phyloP scores from a whole-genome alignment of 108 stramenopile species.

The Cyclotella kingstonii region DNA sequence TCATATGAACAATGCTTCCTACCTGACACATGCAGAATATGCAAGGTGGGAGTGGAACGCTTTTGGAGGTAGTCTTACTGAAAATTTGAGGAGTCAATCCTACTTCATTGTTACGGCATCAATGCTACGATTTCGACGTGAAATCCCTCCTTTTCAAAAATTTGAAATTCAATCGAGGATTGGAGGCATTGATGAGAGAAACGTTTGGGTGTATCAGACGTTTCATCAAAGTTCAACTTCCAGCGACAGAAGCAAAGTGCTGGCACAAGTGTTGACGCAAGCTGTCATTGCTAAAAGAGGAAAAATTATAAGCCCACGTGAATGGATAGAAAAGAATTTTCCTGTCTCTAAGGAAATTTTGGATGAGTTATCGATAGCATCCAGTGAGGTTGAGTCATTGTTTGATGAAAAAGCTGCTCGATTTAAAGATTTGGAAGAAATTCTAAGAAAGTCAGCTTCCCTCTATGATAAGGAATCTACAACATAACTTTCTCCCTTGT shows the following conservation, averaged over 20 bases:
- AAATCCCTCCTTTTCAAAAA: conserved; percentile 53
- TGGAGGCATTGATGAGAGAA: conserved; percentile 50
- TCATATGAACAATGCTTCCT: conserved; percentile 78
- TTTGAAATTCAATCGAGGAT: conserved; percentile 62
- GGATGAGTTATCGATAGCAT: conserved; percentile 16
- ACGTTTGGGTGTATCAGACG: conserved; percentile 68
- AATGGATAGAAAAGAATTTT: conserved; percentile 17
- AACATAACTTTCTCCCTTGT: neutral
- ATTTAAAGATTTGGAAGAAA: conserved; percentile 30
- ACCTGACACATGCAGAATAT: conserved; percentile 66
- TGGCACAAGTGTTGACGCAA: conserved; percentile 37
- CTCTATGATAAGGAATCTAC: conserved; percentile 18
- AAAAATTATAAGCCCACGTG: conserved; percentile 36
- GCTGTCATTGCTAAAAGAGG: conserved; percentile 23
- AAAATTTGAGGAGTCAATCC: conserved; percentile 24
- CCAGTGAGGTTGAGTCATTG: neutral
- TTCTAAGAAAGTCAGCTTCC: conserved; percentile 22
- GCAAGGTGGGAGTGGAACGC: conserved; percentile 72
- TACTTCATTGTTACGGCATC: conserved; percentile 52
- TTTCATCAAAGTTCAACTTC: conserved; percentile 32
- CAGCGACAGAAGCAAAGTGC: conserved; percentile 23
- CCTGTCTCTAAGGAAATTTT: conserved; percentile 11
- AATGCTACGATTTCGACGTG: conserved; percentile 58
- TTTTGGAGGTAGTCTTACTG: conserved; percentile 46
- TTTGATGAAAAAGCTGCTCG: conserved; percentile 36